Percentiles rank a stretch among this genome's conserved stretches.
Conservation (phyloP, 805 yeast species). For the Komagataella pastoris region DNA sequence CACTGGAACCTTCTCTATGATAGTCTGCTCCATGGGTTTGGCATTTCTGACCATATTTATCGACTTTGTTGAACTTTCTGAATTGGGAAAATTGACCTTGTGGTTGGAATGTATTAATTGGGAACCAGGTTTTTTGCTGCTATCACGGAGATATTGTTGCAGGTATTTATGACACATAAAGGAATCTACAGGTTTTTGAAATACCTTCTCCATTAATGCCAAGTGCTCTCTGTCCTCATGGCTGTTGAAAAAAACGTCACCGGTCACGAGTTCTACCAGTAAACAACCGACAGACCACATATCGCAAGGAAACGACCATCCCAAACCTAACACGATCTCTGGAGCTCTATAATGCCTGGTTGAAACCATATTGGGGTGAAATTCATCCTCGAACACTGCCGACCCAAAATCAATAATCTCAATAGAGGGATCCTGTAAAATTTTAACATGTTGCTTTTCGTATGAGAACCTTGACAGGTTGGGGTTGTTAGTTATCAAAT, state of each 20-base stretch:
- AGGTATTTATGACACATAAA: conserved; percentile 1
- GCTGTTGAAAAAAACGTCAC: conserved; percentile 89
- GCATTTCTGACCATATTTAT: conserved; percentile 22
- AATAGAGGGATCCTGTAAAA: conserved; percentile 67
- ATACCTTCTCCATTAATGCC: conserved; percentile 84
- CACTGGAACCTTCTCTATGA: conserved; percentile 14
- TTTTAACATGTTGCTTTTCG: conserved; percentile 16
- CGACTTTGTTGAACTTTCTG: conserved; percentile 20
- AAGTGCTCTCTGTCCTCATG: conserved; percentile 91
- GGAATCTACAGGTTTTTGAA: conserved; percentile 37
- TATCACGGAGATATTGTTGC: conserved; percentile 10
- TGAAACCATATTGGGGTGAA: conserved; percentile 82
- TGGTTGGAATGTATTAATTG: not conserved
- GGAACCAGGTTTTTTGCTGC: conserved; percentile 13
- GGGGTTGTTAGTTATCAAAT: conserved; percentile 8
- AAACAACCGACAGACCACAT: conserved; percentile 96
- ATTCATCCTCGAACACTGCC: conserved; percentile 88
- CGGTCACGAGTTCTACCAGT: conserved; percentile 79
- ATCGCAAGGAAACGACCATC: conserved; percentile 96
- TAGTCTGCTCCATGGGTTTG: conserved; percentile 8
- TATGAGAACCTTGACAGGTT: not conserved
- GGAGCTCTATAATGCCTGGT: conserved; percentile 97
- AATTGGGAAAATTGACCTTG: conserved; percentile 19
- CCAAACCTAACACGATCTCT: conserved; percentile 85
- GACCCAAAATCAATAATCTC: conserved; percentile 96